These are phyloP conservation scores for Pythium pyrilobum DNA, from an alignment of 352 stramenopile species.

Conservation along the genomic window DNA sequence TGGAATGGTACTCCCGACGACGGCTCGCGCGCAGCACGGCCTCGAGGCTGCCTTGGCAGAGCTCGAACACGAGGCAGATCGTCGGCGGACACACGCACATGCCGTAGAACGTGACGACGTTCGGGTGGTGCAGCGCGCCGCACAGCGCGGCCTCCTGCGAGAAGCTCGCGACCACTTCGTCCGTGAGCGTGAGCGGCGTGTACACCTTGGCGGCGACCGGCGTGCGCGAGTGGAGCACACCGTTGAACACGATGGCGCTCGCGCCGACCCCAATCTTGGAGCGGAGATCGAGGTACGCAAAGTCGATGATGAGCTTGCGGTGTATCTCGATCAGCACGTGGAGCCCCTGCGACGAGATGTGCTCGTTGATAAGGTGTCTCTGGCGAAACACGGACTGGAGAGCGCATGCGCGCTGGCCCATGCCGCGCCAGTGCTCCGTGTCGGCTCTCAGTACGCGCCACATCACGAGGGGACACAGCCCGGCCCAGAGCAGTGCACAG, in stretches of 20 bases:
- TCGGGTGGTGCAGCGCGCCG: slow-evolving; percentile 33
- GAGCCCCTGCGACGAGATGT: slow-evolving; percentile 34
- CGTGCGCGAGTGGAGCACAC: slow-evolving; percentile 23
- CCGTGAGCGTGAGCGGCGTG: slow-evolving; percentile 31
- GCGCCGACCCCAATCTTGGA: slow-evolving; percentile 34
- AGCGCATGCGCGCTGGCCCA: slow-evolving; percentile 18
- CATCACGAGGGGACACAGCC: slow-evolving; percentile 44
- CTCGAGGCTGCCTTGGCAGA: slow-evolving; percentile 55
- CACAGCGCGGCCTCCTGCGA: slow-evolving; percentile 41
- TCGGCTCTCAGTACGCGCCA: slow-evolving; percentile 33
- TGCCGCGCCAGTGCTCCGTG: slow-evolving; percentile 27
- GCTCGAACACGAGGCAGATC: slow-evolving; percentile 51
- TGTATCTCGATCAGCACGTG: slow-evolving; percentile 44
- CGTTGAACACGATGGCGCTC: slow-evolving; percentile 43
- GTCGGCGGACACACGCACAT: slow-evolving; percentile 47
- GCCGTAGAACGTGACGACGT: slow-evolving; percentile 44
- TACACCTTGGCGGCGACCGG: slow-evolving; percentile 55
- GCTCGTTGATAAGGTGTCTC: slow-evolving; percentile 25
- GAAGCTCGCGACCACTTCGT: slow-evolving; percentile 36
- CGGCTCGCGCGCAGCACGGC: slow-evolving; percentile 39
- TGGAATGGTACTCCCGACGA: slow-evolving; percentile 26
- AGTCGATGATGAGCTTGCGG: slow-evolving; percentile 44
- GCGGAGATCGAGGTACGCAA: slow-evolving; percentile 36
- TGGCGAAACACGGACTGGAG: slow-evolving; percentile 24
- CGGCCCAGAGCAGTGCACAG: slow-evolving; percentile 37